These are phyloP conservation scores for Penicillium lividum DNA, from an alignment of 495 filamentous ascomycete species.

Conservation along the genomic window DNA sequence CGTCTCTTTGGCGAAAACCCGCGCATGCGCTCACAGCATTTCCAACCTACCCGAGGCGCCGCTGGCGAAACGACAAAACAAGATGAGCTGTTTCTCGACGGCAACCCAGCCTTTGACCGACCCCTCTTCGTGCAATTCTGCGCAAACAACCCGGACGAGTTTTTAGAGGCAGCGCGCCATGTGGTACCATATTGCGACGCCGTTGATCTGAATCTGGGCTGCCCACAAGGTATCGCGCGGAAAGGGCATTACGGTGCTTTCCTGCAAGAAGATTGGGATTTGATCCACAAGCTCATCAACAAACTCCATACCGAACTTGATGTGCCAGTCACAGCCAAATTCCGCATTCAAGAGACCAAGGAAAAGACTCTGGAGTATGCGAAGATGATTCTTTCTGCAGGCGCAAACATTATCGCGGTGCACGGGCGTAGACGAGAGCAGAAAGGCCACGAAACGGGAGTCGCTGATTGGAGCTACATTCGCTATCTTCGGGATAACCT, in stretches of 20 bases:
- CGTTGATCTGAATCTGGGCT: conserved; percentile 96
- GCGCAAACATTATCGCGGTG: conserved; percentile 88
- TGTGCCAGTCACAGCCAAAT: conserved; percentile 92
- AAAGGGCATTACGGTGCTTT: conserved; percentile 92
- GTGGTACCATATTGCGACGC: conserved; percentile 88
- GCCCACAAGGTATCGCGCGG: conserved; percentile 91
- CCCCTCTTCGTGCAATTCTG: conserved; percentile 97
- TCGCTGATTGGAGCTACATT: conserved; percentile 89
- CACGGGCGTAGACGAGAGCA: conserved; percentile 89
- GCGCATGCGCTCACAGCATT: conserved; percentile 73
- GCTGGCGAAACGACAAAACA: conserved; percentile 28
- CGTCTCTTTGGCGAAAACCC: conserved; percentile 74
- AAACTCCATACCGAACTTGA: conserved; percentile 69
- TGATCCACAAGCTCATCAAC: conserved; percentile 78
- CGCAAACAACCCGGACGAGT: conserved; percentile 77
- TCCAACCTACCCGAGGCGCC: conserved; percentile 63
- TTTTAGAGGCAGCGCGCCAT: conserved; percentile 73
- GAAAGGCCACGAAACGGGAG: conserved; percentile 92
- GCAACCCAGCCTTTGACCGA: conserved; percentile 77
- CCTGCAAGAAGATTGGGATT: conserved; percentile 86
- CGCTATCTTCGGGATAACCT: conserved; percentile 80
- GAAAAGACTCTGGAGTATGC: conserved; percentile 90
- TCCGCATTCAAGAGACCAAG: conserved; percentile 82
- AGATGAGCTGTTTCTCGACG: conserved; percentile 68
- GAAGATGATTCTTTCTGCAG: conserved; percentile 80